Base-by-base conservation (phyloP, 2,329 filamentous ascomycete species). In the Paraphoma sp. region DNA sequence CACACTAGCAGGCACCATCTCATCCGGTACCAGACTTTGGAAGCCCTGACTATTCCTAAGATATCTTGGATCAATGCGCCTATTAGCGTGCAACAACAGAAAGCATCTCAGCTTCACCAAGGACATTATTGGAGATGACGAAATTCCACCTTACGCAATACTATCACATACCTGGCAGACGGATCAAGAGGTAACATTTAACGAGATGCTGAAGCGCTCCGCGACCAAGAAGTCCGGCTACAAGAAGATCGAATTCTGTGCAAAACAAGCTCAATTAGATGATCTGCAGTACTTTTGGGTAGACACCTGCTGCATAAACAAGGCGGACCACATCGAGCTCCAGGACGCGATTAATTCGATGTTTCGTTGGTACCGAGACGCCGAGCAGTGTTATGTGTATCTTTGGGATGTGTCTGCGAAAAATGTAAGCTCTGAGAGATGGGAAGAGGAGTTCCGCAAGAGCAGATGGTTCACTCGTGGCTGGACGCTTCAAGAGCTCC, bases 121-220 rank as follows among this genome's bases (percentile, higher is more conserved):
- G 10, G 43, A 48, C 4, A 30, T 42, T 8, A 14, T 43, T 17
- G 45, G 38, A 10, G 48, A 51, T 16, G 49, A 49, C 4, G 41
- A 51, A 23, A 38, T 53, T 9, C 56, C 56, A 43, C 53, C 44
- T 14, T 59, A 56, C 31, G 56, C 56, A 3, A 56, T 59, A 8
- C 53, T 59, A 23, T 59, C 56, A 6, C 56, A 59, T 44, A 56
- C 45, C 3, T 59, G 56, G 56, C 23, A 23, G 17, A 33, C 44
- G 11, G 44, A 33, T 6, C n/a, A 56, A 7, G 56, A 59, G 29
- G 48, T 59, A 2, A 49, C 33, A 2, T 56, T 56, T 42, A 28
- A 59, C 11, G 56, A 59, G 9, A 9, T 59, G 14, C 9, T 29
- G 12, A 38, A 50, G 14, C 28, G 14, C 11, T 41, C 40, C 12